A percentile compares a stretch with the other conserved stretches of the same genome.
These are phyloP conservation scores for Rutstroemia sp. DNA, from an alignment of 2,329 filamentous ascomycete species.

Conservation along the genomic window DNA sequence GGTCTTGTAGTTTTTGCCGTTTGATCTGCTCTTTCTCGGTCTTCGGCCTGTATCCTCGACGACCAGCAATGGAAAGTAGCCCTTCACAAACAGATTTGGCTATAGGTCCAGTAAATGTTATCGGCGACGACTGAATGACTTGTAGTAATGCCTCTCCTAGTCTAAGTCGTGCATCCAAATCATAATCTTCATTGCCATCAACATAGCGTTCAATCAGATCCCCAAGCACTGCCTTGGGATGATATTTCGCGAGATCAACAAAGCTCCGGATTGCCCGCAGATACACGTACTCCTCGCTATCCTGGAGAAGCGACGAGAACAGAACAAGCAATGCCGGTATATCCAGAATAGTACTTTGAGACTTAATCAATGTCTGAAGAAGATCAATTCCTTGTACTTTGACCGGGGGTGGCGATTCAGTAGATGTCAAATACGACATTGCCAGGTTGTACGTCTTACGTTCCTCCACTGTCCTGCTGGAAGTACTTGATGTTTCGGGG, in stretches of 20 bases:
- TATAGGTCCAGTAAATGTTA: conserved; percentile 46
- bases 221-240: conserved; percentile 52
- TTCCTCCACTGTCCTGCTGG: conserved; percentile 46
- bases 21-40: conserved; percentile 49
- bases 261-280: conserved; percentile 60
- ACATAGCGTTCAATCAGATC: conserved; percentile 63
- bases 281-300: conserved; percentile 66
- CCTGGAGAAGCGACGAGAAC: conserved; percentile 55
- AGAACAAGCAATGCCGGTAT: conserved; percentile 58
- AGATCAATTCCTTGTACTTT: conserved; percentile 57
- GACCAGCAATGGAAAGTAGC: conserved; percentile 56
- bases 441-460: conserved; percentile 55
- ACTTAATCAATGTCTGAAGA: conserved; percentile 48
- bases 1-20: conserved; percentile 40
- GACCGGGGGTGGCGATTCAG: conserved; percentile 59
- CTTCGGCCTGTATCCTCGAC: conserved; percentile 53
- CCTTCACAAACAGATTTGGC: conserved; percentile 47
- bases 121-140: conserved; percentile 53
- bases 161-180: conserved; percentile 57
- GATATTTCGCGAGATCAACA: conserved; percentile 48
- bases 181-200: conserved; percentile 50
- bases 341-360: conserved; percentile 52
- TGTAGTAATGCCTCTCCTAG: conserved; percentile 62
- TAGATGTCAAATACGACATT: conserved; percentile 53
- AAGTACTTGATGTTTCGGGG: conserved; percentile 24